Percentiles rank a stretch among this genome's conserved stretches.
Conservation (phyloP, 2,329 filamentous ascomycete genomes). For the Penicillium sp. region DNA sequence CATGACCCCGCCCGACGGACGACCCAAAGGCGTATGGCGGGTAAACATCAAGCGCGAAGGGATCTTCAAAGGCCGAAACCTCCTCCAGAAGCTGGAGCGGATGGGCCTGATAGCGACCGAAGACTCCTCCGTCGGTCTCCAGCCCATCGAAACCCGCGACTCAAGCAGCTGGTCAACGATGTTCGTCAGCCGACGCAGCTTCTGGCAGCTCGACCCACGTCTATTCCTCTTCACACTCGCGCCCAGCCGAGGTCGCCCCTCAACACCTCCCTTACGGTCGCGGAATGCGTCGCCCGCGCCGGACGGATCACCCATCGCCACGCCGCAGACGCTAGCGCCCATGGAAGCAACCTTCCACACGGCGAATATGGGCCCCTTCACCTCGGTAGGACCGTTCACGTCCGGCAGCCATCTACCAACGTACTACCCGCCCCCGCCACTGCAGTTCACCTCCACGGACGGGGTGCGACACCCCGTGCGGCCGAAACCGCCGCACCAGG, state of each 20-base stretch:
- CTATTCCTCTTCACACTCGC: conserved; percentile 84
- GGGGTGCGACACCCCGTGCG: conserved; percentile 80
- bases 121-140: conserved; percentile 70
- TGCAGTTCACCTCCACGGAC: conserved; percentile 77
- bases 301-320: conserved; percentile 20
- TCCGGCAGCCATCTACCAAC: conserved; percentile 84
- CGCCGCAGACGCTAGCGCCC: conserved; percentile 5
- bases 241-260: conserved; percentile 50
- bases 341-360: conserved; percentile 35
- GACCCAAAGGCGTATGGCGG: conserved; percentile 80
- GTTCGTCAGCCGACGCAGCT: conserved; percentile 76
- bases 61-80: conserved; percentile 77
- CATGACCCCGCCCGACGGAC: conserved; percentile 64
- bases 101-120: conserved; percentile 82
- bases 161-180: conserved; percentile 70
- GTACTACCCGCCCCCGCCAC: conserved; percentile 80
- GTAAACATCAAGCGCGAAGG: conserved; percentile 82
- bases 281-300: conserved; percentile 51
- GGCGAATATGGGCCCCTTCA: conserved; percentile 27
- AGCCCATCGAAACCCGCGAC: conserved; percentile 56
- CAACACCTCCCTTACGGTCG: conserved; percentile 51
- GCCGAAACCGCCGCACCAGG: conserved; percentile 83
- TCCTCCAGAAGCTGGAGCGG: conserved; percentile 85
- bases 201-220: conserved; percentile 88
- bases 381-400: conserved; percentile 64